Conservation (phyloP, 2,329 filamentous ascomycete genomes). For the Monosporascus sp. region DNA sequence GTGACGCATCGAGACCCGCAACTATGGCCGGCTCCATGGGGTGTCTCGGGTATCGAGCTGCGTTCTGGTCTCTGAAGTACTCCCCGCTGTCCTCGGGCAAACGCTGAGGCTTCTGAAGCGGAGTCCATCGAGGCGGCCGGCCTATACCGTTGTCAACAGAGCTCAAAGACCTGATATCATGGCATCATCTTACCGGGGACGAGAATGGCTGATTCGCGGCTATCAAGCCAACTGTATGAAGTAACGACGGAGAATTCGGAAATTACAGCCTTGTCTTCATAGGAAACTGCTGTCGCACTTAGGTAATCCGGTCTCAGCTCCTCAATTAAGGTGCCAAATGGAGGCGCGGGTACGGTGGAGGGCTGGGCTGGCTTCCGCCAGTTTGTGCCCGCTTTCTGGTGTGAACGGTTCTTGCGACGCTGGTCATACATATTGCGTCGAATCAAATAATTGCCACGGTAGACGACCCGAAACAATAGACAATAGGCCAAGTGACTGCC, state of each 20-base stretch:
- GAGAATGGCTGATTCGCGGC: conserved; percentile 19
- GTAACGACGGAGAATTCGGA: conserved; percentile 16
- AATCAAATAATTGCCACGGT: too few relatives aligned
- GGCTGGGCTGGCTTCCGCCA: not conserved
- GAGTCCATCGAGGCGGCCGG: conserved; percentile 46
- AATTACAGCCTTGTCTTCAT: not conserved
- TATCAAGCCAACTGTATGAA: conserved; percentile 34
- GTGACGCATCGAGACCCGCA: conserved; percentile 24
- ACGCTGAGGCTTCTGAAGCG: conserved; percentile 25
- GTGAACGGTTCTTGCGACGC: not conserved
- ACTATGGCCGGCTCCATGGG: conserved; percentile 46
- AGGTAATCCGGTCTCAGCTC: not conserved
- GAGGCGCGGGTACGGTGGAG: not conserved
- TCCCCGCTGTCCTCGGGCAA: conserved; percentile 40
- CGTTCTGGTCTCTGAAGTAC: conserved; percentile 51
- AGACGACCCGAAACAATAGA: too few relatives aligned
- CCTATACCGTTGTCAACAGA: conserved; percentile 26
- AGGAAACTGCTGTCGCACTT: not conserved
- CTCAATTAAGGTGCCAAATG: conserved; percentile 2
- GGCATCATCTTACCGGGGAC: conserved; percentile 25
- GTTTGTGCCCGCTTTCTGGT: not conserved
- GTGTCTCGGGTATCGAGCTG: conserved; percentile 42
- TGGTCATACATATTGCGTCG: not conserved
- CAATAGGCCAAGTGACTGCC: too few relatives aligned
- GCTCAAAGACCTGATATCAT: not conserved